Percentiles rank a stretch among this genome's conserved stretches.
Evolutionary conservation across 1,284 basidiomycete genomes (phyloP).

Genomic region (Trametes polyzona): DNA sequence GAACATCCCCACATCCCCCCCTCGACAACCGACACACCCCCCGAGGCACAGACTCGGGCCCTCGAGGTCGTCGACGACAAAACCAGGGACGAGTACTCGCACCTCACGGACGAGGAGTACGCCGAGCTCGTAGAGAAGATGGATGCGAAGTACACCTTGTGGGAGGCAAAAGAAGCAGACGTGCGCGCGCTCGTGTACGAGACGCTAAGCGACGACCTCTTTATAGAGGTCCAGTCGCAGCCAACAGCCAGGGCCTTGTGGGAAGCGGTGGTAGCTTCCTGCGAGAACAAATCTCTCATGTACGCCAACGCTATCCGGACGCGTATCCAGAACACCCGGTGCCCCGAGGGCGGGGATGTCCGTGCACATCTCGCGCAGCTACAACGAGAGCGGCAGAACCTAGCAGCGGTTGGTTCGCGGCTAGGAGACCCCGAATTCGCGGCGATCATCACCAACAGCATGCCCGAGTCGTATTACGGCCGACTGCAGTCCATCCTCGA

Average conservation of each 20-base stretch:
- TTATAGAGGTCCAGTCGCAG: slow-evolving; percentile 1
- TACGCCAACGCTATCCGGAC: background rate
- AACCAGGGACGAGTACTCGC: background rate
- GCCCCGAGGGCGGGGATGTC: slow-evolving; percentile 23
- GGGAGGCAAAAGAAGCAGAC: slow-evolving; percentile 1
- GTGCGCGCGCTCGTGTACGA: no score
- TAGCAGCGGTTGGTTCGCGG: slow-evolving; percentile 20
- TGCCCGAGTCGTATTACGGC: slow-evolving; percentile 21
- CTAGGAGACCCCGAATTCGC: slow-evolving; percentile 28
- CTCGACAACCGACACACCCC: background rate
- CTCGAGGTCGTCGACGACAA: background rate
- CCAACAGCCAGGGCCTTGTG: no score
- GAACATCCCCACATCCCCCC: background rate
- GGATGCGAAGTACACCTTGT: background rate
- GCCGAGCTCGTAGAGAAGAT: background rate
- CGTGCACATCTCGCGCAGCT: slow-evolving; percentile 29
- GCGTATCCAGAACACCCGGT: background rate
- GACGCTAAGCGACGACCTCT: slow-evolving; percentile 1
- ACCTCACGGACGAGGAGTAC: slow-evolving; percentile 4
- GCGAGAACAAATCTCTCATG: slow-evolving; percentile 6
- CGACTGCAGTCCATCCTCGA: slow-evolving; percentile 7
- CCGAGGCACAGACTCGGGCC: no score
- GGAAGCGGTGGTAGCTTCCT: no score
- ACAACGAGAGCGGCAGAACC: slow-evolving; percentile 17
- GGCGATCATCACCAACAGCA: slow-evolving; percentile 27